Conservation (phyloP, 148 eudicot genomes). For the Rhododendron ovatum region DNA sequence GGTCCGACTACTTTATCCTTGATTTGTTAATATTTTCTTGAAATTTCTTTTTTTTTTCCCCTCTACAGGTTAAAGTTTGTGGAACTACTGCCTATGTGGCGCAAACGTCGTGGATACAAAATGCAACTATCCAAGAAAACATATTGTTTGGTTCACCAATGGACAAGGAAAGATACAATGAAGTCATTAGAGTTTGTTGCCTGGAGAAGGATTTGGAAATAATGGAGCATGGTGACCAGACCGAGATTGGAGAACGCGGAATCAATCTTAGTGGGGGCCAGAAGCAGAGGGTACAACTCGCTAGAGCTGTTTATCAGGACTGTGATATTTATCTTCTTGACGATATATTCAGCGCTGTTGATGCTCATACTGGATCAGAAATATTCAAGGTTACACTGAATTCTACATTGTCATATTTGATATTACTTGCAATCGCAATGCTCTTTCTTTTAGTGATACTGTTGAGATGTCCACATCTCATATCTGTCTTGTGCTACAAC, state of each 20-base stretch:
- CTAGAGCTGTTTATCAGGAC: constrained; percentile 26
- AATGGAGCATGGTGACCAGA: constrained; percentile 22
- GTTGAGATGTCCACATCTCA: neutral
- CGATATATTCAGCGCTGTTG: constrained; percentile 23
- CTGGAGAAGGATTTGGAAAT: constrained; percentile 16
- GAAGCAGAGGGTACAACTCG: constrained; percentile 25
- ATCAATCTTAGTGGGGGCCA: constrained; percentile 28
- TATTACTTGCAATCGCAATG: neutral
- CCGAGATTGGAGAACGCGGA: constrained; percentile 23
- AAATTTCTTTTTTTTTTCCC: neutral
- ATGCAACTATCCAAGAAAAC: constrained; percentile 22
- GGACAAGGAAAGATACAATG: constrained; percentile 10
- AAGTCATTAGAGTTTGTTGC: constrained; percentile 18
- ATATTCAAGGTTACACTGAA: constrained; percentile 19
- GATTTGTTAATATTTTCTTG: constrained; percentile 1
- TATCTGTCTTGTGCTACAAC: neutral
- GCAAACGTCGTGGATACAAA: constrained; percentile 24
- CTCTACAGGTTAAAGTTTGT: constrained; percentile 13
- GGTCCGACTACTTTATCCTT: neutral
- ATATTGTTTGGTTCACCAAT: constrained; percentile 22
- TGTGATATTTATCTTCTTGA: constrained; percentile 26
- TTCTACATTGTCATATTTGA: neutral
- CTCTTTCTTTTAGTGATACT: neutral
- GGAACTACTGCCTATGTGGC: constrained; percentile 25
- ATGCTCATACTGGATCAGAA: constrained; percentile 26